These are phyloP conservation scores for Alternaria sp. DNA, from an alignment of 2,329 filamentous ascomycete genomes.

Conservation along the genomic window DNA sequence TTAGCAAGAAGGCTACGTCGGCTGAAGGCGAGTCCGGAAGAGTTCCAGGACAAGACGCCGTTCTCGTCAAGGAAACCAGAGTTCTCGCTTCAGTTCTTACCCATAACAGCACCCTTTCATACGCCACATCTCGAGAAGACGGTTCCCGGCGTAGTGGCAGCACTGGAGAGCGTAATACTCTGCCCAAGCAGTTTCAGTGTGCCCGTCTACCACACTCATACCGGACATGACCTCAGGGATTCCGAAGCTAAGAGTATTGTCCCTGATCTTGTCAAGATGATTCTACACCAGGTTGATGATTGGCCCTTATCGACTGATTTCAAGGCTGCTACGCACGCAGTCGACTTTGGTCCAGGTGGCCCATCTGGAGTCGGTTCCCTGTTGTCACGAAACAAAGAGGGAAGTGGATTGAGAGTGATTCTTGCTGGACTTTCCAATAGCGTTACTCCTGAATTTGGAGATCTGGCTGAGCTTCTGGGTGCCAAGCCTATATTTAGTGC, in stretches of 20 bases:
- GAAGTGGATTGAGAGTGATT: slow-evolving; percentile 95
- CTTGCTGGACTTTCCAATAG: slow-evolving; percentile 93
- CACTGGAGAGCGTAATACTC: slow-evolving; percentile 59
- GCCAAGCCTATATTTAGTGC: no score
- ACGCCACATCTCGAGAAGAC: slow-evolving; percentile 73
- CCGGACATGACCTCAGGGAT: slow-evolving; percentile 81
- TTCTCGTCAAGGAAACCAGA: slow-evolving; percentile 95
- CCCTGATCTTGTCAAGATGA: slow-evolving; percentile 85
- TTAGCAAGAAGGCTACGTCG: slow-evolving; percentile 74
- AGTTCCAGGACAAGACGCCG: slow-evolving; percentile 90
- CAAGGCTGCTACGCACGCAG: slow-evolving; percentile 90
- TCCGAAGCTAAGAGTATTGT: slow-evolving; percentile 77
- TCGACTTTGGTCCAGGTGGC: slow-evolving; percentile 96
- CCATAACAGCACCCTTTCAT: slow-evolving; percentile 98
- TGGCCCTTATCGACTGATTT: slow-evolving; percentile 50
- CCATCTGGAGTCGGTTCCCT: slow-evolving; percentile 95
- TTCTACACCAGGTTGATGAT: no score
- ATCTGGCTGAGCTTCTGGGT: no score
- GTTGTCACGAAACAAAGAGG: slow-evolving; percentile 99
- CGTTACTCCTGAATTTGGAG: slow-evolving; percentile 59
- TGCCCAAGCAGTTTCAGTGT: slow-evolving; percentile 67
- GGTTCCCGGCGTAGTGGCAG: slow-evolving; percentile 58
- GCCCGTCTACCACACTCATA: slow-evolving; percentile 81
- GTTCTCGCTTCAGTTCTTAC: slow-evolving; percentile 95
- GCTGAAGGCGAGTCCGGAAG: slow-evolving; percentile 96